These are phyloP conservation scores for Cryphonectria japonica DNA, from an alignment of 2,329 filamentous ascomycete species.

Conservation along the genomic window DNA sequence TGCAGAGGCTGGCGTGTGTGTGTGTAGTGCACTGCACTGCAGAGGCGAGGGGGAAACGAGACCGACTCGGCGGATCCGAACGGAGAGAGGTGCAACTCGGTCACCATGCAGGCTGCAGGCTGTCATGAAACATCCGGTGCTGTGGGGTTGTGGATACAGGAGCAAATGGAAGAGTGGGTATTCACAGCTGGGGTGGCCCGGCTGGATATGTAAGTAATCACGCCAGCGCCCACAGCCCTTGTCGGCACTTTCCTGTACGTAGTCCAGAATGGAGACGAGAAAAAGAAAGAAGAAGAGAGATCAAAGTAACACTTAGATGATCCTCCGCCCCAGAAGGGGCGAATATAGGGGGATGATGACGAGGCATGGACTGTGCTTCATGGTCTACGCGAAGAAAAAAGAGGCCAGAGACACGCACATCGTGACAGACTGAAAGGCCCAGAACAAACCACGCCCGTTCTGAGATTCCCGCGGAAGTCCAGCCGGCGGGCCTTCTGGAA, in stretches of 20 bases:
- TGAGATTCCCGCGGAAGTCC: not conserved
- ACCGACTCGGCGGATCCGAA: conserved; percentile 5
- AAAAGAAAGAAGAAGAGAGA: not conserved
- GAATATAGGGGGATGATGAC: not conserved
- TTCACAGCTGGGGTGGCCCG: not conserved
- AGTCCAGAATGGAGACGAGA: not conserved
- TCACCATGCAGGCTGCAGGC: not conserved
- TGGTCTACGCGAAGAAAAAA: not conserved
- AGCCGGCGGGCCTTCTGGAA: not conserved
- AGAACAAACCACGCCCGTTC: not conserved
- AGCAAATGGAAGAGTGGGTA: not conserved
- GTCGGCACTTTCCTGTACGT: not conserved
- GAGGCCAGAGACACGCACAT: not conserved
- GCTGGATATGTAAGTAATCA: not conserved
- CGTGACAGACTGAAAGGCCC: not conserved
- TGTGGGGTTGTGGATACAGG: conserved; percentile 7
- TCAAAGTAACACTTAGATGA: not conserved
- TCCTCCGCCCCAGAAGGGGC: not conserved
- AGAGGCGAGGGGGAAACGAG: not conserved
- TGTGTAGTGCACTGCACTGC: too few relatives aligned
- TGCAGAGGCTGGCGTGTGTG: not conserved
- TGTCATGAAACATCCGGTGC: conserved; percentile 10
- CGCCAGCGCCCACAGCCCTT: not conserved
- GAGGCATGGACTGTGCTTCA: not conserved
- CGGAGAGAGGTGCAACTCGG: not conserved